Conservation (phyloP, 441 rosid genomes). For the Manihot esculenta region DNA sequence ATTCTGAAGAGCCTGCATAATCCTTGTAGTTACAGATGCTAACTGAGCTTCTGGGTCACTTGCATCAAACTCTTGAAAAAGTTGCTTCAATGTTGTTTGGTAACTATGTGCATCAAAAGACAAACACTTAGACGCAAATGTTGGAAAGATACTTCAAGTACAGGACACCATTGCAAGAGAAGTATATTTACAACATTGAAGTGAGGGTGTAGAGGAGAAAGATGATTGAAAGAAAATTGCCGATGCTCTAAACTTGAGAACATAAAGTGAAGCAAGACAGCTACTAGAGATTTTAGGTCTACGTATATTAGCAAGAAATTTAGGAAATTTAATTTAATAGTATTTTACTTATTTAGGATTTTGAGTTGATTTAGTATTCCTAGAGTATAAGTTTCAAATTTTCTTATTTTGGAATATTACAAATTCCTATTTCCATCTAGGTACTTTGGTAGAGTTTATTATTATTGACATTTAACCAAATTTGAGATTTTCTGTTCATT, state of each 20-base stretch:
- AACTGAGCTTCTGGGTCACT: conserved; percentile 63
- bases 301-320: no score
- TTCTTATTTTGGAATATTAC: no score
- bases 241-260: not conserved
- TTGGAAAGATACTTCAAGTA: conserved; percentile 9
- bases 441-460: no score
- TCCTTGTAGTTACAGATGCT: conserved; percentile 68
- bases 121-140: conserved; percentile 15
- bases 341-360: no score
- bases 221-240: not conserved
- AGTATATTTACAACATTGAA: not conserved
- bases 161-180: not conserved
- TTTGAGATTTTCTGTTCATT: no score
- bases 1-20: conserved; percentile 82
- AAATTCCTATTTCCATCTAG: no score
- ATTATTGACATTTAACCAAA: no score
- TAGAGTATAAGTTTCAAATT: no score
- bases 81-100: conserved; percentile 75
- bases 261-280: not conserved
- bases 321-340: no score
- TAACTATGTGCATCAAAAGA: conserved; percentile 52
- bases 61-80: conserved; percentile 73
- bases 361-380: no score
- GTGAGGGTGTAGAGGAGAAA: not conserved
- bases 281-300: no score